These are phyloP conservation scores for Chalciporus piperatus DNA, from an alignment of 768 basidiomycete genomes.

Conservation along the genomic window DNA sequence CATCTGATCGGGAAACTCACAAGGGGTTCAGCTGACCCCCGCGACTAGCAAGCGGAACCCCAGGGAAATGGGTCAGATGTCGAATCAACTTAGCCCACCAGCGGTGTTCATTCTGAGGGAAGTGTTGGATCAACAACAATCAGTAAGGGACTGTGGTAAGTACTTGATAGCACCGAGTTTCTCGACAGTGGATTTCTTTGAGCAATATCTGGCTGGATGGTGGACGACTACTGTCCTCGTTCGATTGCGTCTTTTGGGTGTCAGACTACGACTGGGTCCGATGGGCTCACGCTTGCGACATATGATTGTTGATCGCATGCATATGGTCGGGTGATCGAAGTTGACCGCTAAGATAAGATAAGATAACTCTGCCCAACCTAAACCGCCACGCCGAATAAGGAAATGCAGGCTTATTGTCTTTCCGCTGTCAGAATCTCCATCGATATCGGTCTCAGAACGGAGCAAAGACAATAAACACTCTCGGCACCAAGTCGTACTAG, in stretches of 20 bases:
- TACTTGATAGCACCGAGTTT: no score
- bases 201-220: not conserved
- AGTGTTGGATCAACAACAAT: no score
- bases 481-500: not conserved
- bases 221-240: no score
- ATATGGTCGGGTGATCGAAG: no score
- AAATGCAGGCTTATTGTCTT: constrained; percentile 16
- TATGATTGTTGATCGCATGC: no score
- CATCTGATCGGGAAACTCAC: not conserved
- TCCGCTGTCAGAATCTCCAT: not conserved
- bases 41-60: not conserved
- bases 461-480: constrained; percentile 17
- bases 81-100: not conserved
- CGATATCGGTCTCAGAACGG: not conserved
- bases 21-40: not conserved
- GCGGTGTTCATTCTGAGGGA: not conserved
- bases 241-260: no score
- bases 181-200: not conserved
- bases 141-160: no score
- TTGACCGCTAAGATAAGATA: no score
- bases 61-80: no score
- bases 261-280: no score
- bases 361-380: no score
- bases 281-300: no score
- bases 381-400: not conserved